phyloP scores from a whole-genome alignment of 371 early-diverging fungal species.

The Mucor lusitanicus region DNA sequence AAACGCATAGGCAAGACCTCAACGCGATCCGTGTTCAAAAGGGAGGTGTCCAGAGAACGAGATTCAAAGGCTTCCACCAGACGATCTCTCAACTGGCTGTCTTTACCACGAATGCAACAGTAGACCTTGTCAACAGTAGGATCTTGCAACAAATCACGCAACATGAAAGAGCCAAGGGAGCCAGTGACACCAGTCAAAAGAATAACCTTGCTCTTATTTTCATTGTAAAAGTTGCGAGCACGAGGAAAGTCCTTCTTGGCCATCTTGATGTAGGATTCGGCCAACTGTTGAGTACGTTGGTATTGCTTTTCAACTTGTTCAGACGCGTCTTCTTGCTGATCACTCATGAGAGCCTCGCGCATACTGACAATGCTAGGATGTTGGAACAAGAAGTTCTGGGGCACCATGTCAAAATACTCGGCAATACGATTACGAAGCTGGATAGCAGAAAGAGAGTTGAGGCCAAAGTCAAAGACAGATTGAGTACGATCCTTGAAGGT shows the following conservation, averaged over 20 bases:
- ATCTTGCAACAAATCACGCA: conserved; percentile 28
- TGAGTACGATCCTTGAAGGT: background rate
- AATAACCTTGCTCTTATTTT: conserved; percentile 15
- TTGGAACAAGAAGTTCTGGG: conserved; percentile 37
- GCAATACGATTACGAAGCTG: conserved; percentile 30
- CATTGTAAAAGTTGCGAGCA: background rate
- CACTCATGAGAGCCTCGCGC: background rate
- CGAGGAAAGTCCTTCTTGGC: conserved; percentile 25
- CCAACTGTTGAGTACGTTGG: conserved; percentile 11
- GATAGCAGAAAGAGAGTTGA: conserved; percentile 27
- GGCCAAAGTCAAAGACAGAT: conserved; percentile 33
- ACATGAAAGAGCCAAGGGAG: conserved; percentile 36
- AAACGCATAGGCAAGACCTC: conserved; percentile 16
- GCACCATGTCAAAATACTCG: conserved; percentile 14
- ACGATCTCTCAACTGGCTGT: conserved; percentile 14
- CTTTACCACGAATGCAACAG: conserved; percentile 25
- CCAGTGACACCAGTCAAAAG: conserved; percentile 48
- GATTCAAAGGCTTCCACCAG: conserved; percentile 16
- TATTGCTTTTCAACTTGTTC: background rate
- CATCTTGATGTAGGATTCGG: conserved; percentile 21
- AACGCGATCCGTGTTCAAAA: conserved; percentile 10
- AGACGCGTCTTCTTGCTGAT: background rate
- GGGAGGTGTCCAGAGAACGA: conserved; percentile 21
- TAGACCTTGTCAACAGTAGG: conserved; percentile 27
- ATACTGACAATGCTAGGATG: conserved; percentile 21